A percentile compares a stretch with the other conserved stretches of the same genome.
These are phyloP conservation scores for Colletotrichum higginsianum DNA, from an alignment of 2,329 filamentous ascomycete genomes.

Conservation along the genomic window DNA sequence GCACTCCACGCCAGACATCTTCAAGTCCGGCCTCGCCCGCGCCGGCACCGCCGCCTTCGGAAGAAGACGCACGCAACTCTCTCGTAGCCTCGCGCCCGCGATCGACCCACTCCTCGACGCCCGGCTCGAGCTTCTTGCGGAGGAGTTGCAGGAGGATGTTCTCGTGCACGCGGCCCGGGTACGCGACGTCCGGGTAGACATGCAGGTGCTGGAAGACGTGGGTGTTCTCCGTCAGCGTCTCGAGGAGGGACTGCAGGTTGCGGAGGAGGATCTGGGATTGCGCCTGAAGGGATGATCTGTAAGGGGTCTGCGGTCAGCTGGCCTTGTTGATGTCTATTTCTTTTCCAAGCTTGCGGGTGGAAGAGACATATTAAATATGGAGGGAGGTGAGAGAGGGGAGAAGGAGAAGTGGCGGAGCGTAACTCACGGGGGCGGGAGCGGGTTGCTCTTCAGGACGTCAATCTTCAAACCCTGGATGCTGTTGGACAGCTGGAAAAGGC, in stretches of 20 bases:
- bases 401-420: not conserved
- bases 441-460: constrained; percentile 73
- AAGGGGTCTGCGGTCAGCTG: not conserved
- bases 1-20: constrained; percentile 69
- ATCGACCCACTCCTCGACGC: constrained; percentile 81
- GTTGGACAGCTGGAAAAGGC: constrained; percentile 77
- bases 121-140: constrained; percentile 87
- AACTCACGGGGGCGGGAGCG: constrained; percentile 76
- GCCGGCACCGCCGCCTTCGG: constrained; percentile 50
- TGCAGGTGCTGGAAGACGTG: constrained; percentile 79
- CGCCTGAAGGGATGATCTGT: constrained; percentile 79
- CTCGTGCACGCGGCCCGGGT: constrained; percentile 78
- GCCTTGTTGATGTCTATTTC: not conserved
- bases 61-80: constrained; percentile 40
- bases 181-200: constrained; percentile 83
- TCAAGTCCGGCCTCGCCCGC: constrained; percentile 63
- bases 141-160: constrained; percentile 77
- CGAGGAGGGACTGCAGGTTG: constrained; percentile 77
- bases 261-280: constrained; percentile 79
- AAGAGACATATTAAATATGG: not conserved
- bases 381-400: not conserved
- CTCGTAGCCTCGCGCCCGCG: constrained; percentile 68
- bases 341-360: not conserved
- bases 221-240: constrained; percentile 75
- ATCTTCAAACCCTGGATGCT: constrained; percentile 76